Evolutionary conservation across 441 rosid genomes (phyloP), one percentile per base, ranked within the genome.

Genomic region (Populus trichocarpa): DNA sequence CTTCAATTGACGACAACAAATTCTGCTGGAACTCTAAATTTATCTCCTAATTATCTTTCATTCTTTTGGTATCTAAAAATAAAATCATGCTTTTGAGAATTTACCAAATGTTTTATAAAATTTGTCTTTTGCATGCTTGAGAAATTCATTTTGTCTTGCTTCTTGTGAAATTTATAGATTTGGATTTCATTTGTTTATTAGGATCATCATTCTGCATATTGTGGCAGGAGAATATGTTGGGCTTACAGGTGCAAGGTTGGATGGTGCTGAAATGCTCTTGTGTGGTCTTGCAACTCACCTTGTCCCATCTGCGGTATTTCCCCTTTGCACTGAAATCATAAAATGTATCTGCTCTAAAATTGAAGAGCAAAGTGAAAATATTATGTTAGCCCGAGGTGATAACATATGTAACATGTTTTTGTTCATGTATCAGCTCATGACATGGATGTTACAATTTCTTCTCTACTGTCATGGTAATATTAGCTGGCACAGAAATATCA

Each of bases 261-360:
- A 94, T 84, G 97, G 95, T 61, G 89, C 90, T 63, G 98, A 94
- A 83, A 90, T 95, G 97, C 89, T 89, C 82, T 86, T 91, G 61
- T 91, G 92, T 83, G 97, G 97, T 77, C 95, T 95, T 79, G 97
- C 97, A 35, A 95, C 95, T 77, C 98, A 95, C 84, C 91, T 84
- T 84, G 89, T 93, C 46, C 92, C 89, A 67, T 90, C 94, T 77
- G 64, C 70, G 75, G 97, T 93, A 91, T 76, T 76, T 79, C 64
- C 64, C 64, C 64, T 72, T 78, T 74, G 50, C 8, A 69, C 12
- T 71, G 75, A 76, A 57, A 28, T 23, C 70, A 25, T 63, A 16
- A 25, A 71, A 22, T 67, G 57, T 13, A 22, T 32, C 42, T n/a
- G 16, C 18, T 28, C 69, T 40, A 3, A 46, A 12, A 46, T 46